These are phyloP conservation scores for Tetrastigma voinierianum DNA, from an alignment of 164 flowering plant genomes.

Conservation along the genomic window DNA sequence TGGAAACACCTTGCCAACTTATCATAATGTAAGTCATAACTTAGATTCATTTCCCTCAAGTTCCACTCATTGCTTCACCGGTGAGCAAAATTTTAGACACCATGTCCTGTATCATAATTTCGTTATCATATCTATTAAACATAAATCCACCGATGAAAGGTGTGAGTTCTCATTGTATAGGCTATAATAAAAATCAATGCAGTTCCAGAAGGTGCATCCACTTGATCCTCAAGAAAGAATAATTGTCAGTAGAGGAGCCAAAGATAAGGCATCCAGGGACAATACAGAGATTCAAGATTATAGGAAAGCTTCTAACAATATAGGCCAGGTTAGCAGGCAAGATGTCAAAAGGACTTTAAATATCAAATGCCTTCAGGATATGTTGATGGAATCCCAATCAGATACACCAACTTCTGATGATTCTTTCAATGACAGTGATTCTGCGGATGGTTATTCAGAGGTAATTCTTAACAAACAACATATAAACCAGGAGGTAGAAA, in stretches of 20 bases:
- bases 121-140: no score
- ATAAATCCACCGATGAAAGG: neutral
- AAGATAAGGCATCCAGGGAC: slow-evolving; percentile 2
- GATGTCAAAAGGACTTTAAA: slow-evolving; percentile 10
- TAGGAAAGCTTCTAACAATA: slow-evolving; percentile 10
- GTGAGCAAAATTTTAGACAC: neutral
- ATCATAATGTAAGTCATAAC: slow-evolving; percentile 21
- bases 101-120: neutral
- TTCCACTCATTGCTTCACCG: neutral
- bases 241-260: slow-evolving; percentile 9
- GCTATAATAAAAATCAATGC: slow-evolving; percentile 18
- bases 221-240: slow-evolving; percentile 26
- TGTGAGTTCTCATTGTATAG: neutral
- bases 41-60: neutral
- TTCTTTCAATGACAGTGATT: neutral
- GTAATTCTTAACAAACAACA: slow-evolving; percentile 22
- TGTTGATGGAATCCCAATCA: slow-evolving; percentile 47
- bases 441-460: slow-evolving; percentile 27
- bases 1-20: slow-evolving; percentile 13
- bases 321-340: slow-evolving; percentile 3
- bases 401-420: slow-evolving; percentile 32
- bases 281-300: slow-evolving; percentile 10
- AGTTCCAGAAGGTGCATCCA: slow-evolving; percentile 44
- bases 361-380: slow-evolving; percentile 47
- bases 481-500: neutral